A percentile compares a stretch with the other conserved stretches of the same genome.
These are phyloP conservation scores for Sarcomyxa edulis DNA, from an alignment of 768 basidiomycete genomes.

Conservation along the genomic window DNA sequence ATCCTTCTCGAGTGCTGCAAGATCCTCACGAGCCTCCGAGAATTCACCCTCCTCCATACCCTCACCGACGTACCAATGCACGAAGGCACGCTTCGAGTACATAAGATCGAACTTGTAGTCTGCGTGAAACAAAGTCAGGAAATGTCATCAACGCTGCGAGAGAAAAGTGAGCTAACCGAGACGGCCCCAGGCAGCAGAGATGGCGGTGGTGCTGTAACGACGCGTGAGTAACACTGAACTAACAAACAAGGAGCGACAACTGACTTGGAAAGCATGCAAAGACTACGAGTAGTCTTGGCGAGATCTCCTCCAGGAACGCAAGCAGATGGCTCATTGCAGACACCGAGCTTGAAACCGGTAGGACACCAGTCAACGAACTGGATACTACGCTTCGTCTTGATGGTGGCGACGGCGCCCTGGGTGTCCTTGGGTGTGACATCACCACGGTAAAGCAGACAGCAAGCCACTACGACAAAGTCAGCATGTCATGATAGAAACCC, in stretches of 20 bases:
- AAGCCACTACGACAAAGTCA: slow-evolving; percentile 61
- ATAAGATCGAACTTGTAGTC: slow-evolving; percentile 99
- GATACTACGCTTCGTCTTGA: slow-evolving; percentile 98
- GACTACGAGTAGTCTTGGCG: slow-evolving; percentile 87
- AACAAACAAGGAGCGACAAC: slow-evolving; percentile 12
- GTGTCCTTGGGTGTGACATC: slow-evolving; percentile 97
- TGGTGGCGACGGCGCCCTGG: slow-evolving; percentile 84
- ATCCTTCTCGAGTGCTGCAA: slow-evolving; percentile 99
- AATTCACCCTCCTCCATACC: slow-evolving; percentile 99
- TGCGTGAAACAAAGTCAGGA: slow-evolving; percentile 17
- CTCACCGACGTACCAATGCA: slow-evolving; percentile 96
- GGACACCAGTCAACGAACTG: slow-evolving; percentile 99
- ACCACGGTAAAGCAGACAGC: slow-evolving; percentile 88
- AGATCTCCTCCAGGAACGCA: slow-evolving; percentile 92
- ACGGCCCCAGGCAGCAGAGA: slow-evolving; percentile 92
- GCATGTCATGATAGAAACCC: slow-evolving; percentile 3
- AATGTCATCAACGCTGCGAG: not conserved
- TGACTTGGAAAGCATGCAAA: slow-evolving; percentile 95
- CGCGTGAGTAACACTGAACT: not conserved
- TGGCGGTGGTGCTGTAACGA: slow-evolving; percentile 74
- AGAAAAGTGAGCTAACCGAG: slow-evolving; percentile 40
- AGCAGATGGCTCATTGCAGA: slow-evolving; percentile 95
- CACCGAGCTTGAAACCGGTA: slow-evolving; percentile 97
- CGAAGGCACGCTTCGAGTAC: slow-evolving; percentile 93
- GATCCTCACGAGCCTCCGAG: slow-evolving; percentile 97